Evolutionary conservation across 768 basidiomycete genomes (phyloP).

Genomic region (Pisolithus marmoratus): DNA sequence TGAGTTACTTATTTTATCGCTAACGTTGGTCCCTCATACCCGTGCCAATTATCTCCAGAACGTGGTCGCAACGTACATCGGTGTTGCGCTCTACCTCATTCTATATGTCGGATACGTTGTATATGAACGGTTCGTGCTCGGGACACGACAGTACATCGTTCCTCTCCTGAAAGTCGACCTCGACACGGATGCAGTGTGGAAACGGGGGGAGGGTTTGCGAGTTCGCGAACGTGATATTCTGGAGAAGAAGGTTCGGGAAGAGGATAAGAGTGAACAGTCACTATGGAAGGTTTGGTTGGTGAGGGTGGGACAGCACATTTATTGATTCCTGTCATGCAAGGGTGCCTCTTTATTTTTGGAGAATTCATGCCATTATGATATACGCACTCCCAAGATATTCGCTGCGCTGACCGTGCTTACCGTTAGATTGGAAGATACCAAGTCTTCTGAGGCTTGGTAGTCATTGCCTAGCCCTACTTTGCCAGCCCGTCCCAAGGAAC

Average conservation of each 20-base stretch:
- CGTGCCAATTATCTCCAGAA: slow-evolving; percentile 29
- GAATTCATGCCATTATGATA: too few species aligned
- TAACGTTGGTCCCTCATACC: background rate
- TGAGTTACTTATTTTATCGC: slow-evolving; percentile 13
- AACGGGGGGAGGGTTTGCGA: slow-evolving; percentile 35
- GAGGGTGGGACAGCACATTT: background rate
- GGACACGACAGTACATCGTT: slow-evolving; percentile 33
- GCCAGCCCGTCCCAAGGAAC: too few species aligned
- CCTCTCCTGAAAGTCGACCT: slow-evolving; percentile 42
- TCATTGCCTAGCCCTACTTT: too few species aligned
- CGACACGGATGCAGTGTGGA: slow-evolving; percentile 51
- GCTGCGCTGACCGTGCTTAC: too few species aligned
- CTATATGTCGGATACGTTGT: slow-evolving; percentile 41
- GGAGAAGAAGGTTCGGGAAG: slow-evolving; percentile 2
- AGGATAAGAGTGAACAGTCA: background rate
- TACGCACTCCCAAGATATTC: too few species aligned
- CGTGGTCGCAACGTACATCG: slow-evolving; percentile 51
- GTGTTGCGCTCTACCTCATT: slow-evolving; percentile 40
- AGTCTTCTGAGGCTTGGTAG: too few species aligned
- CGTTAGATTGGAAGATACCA: too few species aligned
- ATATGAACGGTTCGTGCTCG: slow-evolving; percentile 33
- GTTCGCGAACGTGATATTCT: slow-evolving; percentile 30
- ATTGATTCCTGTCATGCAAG: background rate
- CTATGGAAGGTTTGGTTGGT: background rate
- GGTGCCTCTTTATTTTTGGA: too few species aligned